phyloP scores from a whole-genome alignment of 2,329 filamentous ascomycete species.

The Thermoascus crustaceus region DNA sequence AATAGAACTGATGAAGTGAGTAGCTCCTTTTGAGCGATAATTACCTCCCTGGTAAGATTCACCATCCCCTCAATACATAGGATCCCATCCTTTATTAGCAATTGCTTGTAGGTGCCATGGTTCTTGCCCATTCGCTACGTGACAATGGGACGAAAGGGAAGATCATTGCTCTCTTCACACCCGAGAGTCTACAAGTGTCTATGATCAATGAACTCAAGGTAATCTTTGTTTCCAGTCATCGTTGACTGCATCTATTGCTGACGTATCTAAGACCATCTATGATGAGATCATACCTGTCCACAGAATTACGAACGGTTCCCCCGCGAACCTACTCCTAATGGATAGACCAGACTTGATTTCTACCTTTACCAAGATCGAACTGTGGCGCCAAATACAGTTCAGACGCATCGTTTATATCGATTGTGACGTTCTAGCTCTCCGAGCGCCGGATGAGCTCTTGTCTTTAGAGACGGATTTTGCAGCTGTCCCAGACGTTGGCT shows the following conservation, averaged over 20 bases:
- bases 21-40: slow-evolving; percentile 87
- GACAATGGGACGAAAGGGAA: slow-evolving; percentile 83
- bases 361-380: slow-evolving; percentile 90
- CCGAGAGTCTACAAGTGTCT: slow-evolving; percentile 66
- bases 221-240: slow-evolving; percentile 6
- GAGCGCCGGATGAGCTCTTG: slow-evolving; percentile 90
- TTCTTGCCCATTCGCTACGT: slow-evolving; percentile 87
- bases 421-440: slow-evolving; percentile 82
- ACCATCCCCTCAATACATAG: slow-evolving; percentile 4
- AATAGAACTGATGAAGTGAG: slow-evolving; percentile 13
- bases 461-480: slow-evolving; percentile 53
- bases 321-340: slow-evolving; percentile 85
- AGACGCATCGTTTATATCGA: slow-evolving; percentile 91
- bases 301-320: slow-evolving; percentile 65
- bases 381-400: slow-evolving; percentile 89
- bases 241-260: slow-evolving; percentile 10
- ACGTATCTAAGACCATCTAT: slow-evolving; percentile 59
- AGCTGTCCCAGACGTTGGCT: slow-evolving; percentile 87
- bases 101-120: slow-evolving; percentile 63
- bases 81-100: slow-evolving; percentile 10
- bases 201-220: slow-evolving; percentile 75
- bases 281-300: slow-evolving; percentile 82
- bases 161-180: slow-evolving; percentile 74
- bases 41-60: slow-evolving; percentile 73
- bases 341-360: slow-evolving; percentile 81